These are phyloP conservation scores for Pogostemon cablin DNA, from an alignment of 257 asterid genomes.

Conservation along the genomic window DNA sequence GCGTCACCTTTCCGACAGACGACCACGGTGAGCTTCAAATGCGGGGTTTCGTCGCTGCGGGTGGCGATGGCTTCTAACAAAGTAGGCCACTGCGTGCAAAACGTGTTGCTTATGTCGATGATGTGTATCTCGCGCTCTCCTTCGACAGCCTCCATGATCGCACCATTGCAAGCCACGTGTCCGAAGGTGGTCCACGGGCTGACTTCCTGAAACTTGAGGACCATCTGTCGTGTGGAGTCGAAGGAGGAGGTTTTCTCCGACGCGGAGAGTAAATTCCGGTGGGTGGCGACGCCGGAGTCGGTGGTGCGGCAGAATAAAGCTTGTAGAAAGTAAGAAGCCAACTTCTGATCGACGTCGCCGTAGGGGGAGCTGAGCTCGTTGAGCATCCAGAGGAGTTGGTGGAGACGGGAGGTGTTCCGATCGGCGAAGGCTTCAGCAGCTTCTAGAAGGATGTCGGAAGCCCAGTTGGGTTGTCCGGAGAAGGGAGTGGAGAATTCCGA, in stretches of 20 bases:
- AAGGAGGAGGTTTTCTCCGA: constrained; percentile 71
- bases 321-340: constrained; percentile 82
- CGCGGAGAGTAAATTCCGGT: constrained; percentile 55
- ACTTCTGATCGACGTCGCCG: constrained; percentile 85
- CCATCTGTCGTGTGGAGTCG: constrained; percentile 69
- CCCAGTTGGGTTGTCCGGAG: constrained; percentile 58
- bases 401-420: constrained; percentile 58
- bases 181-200: constrained; percentile 96
- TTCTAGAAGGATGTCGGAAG: constrained; percentile 73
- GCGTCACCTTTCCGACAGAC: constrained; percentile 43
- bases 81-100: constrained; percentile 98
- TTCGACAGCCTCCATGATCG: constrained; percentile 88
- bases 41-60: constrained; percentile 81
- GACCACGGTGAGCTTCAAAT: constrained; percentile 73
- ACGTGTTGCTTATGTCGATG: constrained; percentile 82
- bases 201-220: constrained; percentile 82
- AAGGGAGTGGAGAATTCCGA: constrained; percentile 62
- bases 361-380: constrained; percentile 86
- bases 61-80: constrained; percentile 95
- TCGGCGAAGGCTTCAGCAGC: constrained; percentile 67
- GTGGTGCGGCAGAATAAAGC: constrained; percentile 80
- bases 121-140: constrained; percentile 74
- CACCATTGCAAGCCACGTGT: constrained; percentile 90
- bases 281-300: constrained; percentile 70
- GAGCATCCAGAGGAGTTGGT: constrained; percentile 97